phyloP scores from a whole-genome alignment of 148 eudicot genomes.

The Chenopodium suecicum region DNA sequence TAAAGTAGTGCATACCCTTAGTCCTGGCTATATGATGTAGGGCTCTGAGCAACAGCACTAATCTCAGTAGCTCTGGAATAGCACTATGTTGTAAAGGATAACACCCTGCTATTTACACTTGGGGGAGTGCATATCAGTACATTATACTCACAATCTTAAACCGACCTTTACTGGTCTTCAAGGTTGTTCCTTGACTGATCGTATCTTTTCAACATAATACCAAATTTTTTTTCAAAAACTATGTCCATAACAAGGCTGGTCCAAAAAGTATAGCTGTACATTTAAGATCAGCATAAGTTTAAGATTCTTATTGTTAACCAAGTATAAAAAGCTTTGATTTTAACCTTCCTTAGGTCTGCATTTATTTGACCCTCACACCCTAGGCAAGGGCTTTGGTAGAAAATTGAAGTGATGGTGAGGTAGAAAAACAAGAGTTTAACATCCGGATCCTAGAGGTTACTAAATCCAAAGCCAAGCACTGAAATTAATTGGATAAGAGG shows the following conservation, averaged over 20 bases:
- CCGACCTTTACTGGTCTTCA: not conserved
- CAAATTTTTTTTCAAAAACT: no score
- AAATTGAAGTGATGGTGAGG: not conserved
- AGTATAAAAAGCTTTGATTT: not conserved
- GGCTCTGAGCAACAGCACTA: not conserved
- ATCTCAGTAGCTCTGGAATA: not conserved
- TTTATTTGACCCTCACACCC: not conserved
- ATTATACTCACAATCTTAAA: not conserved
- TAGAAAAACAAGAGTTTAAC: not conserved
- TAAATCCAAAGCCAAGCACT: not conserved
- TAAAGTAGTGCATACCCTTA: not conserved
- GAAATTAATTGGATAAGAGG: not conserved
- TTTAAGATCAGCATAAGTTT: not conserved
- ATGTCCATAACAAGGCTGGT: not conserved
- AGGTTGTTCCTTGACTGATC: not conserved
- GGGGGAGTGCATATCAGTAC: not conserved
- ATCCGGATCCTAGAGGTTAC: not conserved
- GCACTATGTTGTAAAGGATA: not conserved
- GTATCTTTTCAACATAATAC: no score
- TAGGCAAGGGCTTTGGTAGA: not conserved
- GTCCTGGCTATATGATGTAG: not conserved
- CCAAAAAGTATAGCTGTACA: not conserved
- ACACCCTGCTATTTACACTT: not conserved
- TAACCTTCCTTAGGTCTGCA: not conserved
- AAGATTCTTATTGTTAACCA: not conserved